A percentile compares a stretch with the other conserved stretches of the same genome.
Evolutionary conservation across 2,329 filamentous ascomycete genomes (phyloP).

Genomic region (Neobulgaria alba): DNA sequence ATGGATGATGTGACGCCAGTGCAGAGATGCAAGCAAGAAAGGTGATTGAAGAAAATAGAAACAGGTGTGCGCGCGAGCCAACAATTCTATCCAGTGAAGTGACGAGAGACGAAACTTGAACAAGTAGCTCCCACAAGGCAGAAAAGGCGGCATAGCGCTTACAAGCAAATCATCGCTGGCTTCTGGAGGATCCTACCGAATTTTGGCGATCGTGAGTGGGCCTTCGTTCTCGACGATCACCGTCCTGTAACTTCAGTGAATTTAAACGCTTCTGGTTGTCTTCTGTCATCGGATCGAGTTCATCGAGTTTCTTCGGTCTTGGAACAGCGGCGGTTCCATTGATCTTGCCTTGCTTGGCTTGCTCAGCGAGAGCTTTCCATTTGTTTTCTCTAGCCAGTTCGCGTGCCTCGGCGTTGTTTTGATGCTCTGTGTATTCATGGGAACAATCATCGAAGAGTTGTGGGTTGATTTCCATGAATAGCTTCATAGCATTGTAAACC

Average conservation of each 20-base stretch:
- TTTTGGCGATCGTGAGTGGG: slow-evolving; percentile 51
- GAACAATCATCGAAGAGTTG: slow-evolving; percentile 98
- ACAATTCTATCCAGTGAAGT: not conserved
- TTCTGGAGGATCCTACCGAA: slow-evolving; percentile 40
- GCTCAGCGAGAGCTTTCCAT: slow-evolving; percentile 79
- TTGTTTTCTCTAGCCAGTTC: slow-evolving; percentile 75
- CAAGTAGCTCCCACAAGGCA: not conserved
- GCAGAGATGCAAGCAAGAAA: not conserved
- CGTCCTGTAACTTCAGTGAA: slow-evolving; percentile 84
- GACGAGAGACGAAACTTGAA: not conserved
- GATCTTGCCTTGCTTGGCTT: slow-evolving; percentile 54
- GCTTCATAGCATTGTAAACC: slow-evolving; percentile 99
- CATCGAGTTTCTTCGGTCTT: slow-evolving; percentile 50
- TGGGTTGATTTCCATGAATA: slow-evolving; percentile 99
- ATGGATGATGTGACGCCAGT: not conserved
- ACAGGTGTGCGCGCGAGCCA: not conserved
- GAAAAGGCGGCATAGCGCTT: not conserved
- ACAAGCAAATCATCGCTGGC: slow-evolving; percentile 28
- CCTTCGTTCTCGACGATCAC: slow-evolving; percentile 49
- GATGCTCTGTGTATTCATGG: slow-evolving; percentile 93
- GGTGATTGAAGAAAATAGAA: not conserved
- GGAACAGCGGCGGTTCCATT: slow-evolving; percentile 29
- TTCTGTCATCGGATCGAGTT: slow-evolving; percentile 70
- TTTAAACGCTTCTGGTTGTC: slow-evolving; percentile 83
- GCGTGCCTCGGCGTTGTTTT: slow-evolving; percentile 81